Percentiles rank a stretch among this genome's conserved stretches.
Conservation (phyloP, 345 rosid genomes). For the Syzygium jambos region DNA sequence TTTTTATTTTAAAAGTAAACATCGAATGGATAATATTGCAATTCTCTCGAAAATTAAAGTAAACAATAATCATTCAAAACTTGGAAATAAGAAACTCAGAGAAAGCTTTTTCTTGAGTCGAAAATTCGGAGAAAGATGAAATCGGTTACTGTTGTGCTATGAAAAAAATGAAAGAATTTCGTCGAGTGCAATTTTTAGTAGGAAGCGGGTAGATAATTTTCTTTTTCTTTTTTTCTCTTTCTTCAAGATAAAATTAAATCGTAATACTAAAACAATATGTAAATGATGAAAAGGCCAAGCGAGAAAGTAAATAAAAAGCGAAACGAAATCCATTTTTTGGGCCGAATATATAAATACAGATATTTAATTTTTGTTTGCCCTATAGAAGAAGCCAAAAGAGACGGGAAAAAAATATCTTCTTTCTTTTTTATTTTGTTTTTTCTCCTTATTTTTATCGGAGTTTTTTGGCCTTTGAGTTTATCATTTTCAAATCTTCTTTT, state of each 20-base stretch:
- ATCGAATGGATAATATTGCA: not conserved
- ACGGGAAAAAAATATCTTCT: not conserved
- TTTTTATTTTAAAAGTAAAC: not conserved
- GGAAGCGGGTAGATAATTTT: accelerated
- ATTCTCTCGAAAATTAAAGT: accelerated
- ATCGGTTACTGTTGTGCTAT: accelerated
- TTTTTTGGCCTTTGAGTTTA: not conserved
- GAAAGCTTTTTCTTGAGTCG: no score
- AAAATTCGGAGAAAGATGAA: not conserved
- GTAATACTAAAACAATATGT: not conserved
- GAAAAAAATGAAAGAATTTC: not conserved
- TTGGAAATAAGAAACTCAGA: not conserved
- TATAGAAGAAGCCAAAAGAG: not conserved
- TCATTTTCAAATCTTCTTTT: not conserved
- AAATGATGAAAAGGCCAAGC: not conserved
- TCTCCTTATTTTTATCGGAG: not conserved
- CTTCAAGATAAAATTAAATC: not conserved
- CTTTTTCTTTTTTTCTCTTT: not conserved
- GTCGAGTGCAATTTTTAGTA: not conserved
- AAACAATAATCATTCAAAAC: not conserved
- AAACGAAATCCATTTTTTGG: not conserved
- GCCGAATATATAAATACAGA: not conserved
- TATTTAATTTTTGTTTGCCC: not conserved
- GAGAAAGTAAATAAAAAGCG: not conserved
- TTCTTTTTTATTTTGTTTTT: not conserved